phyloP scores from a whole-genome alignment of 106 monocot species.

The Dendrobium huoshanense region DNA sequence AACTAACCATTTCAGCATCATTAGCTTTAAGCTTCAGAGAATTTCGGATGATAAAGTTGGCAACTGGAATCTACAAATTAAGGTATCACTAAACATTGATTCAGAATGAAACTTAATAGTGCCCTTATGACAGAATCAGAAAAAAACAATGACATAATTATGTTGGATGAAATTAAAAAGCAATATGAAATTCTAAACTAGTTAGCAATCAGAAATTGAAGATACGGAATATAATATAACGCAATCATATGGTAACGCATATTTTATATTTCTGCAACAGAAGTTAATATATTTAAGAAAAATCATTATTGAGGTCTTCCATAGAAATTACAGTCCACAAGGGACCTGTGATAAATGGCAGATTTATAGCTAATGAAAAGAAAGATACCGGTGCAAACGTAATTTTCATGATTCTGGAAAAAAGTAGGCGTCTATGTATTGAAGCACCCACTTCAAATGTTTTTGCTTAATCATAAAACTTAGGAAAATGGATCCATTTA shows the following conservation, averaged over 20 bases:
- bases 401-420: background rate
- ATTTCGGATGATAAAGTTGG: constrained; percentile 58
- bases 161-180: background rate
- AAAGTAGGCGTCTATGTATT: background rate
- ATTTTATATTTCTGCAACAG: background rate
- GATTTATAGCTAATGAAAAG: background rate
- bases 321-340: background rate
- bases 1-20: constrained; percentile 75
- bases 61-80: constrained; percentile 50
- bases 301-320: background rate
- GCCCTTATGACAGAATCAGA: background rate
- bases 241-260: background rate
- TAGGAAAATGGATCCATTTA: background rate
- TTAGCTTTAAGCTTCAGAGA: constrained; percentile 83
- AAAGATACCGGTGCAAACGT: too few relatives aligned
- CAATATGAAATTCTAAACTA: background rate
- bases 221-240: background rate
- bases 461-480: background rate
- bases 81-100: background rate
- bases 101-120: background rate
- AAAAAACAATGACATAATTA: background rate
- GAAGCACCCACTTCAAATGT: background rate
- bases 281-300: constrained; percentile 1
- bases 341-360: background rate
- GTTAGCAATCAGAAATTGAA: background rate